Evolutionary conservation across 257 asterid genomes (phyloP).

Genomic region (Echium plantagineum): DNA sequence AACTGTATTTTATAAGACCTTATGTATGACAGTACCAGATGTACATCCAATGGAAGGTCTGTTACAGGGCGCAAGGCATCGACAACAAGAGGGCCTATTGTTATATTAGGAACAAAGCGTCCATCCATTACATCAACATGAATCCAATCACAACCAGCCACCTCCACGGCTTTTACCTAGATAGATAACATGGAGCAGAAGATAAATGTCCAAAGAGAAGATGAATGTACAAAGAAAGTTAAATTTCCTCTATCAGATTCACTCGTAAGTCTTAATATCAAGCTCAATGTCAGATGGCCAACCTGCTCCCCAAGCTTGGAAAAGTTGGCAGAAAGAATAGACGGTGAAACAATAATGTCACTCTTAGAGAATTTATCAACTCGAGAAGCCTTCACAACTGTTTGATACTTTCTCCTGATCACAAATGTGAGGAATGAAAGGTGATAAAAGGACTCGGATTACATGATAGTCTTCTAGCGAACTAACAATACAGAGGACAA

Average conservation of each 20-base stretch:
- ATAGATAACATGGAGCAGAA: slow-evolving; percentile 12
- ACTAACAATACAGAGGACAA: not conserved
- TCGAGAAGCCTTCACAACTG: slow-evolving; percentile 73
- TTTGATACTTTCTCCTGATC: slow-evolving; percentile 57
- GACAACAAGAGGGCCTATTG: slow-evolving; percentile 91
- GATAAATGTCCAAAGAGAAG: slow-evolving; percentile 7
- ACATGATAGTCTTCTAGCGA: not conserved
- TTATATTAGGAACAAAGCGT: slow-evolving; percentile 92
- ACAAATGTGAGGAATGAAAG: slow-evolving; percentile 7
- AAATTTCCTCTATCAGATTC: not conserved
- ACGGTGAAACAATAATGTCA: slow-evolving; percentile 92
- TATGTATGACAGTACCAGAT: slow-evolving; percentile 54
- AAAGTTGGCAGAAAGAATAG: slow-evolving; percentile 94
- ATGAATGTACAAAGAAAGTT: not conserved
- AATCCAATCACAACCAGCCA: slow-evolving; percentile 99
- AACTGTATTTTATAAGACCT: slow-evolving; percentile 1
- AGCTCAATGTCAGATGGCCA: slow-evolving; percentile 1
- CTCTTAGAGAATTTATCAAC: slow-evolving; percentile 84
- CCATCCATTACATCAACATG: slow-evolving; percentile 99
- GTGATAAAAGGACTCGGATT: not conserved
- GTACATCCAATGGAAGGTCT: slow-evolving; percentile 97
- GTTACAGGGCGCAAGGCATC: slow-evolving; percentile 93
- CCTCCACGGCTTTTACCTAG: slow-evolving; percentile 93
- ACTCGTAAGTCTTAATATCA: not conserved
- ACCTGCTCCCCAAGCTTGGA: slow-evolving; percentile 98